A percentile compares a stretch with the other conserved stretches of the same genome.
phyloP scores from a whole-genome alignment of 768 basidiomycete genomes.

The Phaeotremella fagi region DNA sequence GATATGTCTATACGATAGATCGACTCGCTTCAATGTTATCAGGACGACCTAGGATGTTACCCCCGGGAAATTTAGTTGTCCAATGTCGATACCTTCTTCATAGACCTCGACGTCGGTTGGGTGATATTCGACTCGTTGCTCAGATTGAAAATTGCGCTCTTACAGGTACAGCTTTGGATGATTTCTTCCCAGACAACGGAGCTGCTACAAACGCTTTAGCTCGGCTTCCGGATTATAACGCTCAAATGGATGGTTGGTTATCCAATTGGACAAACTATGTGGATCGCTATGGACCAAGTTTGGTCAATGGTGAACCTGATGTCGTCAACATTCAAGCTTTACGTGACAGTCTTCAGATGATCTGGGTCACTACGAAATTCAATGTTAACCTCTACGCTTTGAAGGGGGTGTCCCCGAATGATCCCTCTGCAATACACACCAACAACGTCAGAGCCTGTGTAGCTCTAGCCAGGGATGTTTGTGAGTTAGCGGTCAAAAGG shows the following conservation, averaged over 20 bases:
- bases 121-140: not conserved
- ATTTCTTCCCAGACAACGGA: not conserved
- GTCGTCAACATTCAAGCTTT: not conserved
- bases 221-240: not conserved
- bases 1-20: not conserved
- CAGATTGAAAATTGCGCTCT: not conserved
- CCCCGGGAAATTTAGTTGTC: not conserved
- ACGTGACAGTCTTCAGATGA: not conserved
- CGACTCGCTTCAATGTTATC: not conserved
- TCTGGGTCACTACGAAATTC: not conserved
- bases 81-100: not conserved
- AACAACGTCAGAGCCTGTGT: not conserved
- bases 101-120: not conserved
- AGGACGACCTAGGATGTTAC: not conserved
- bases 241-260: not conserved
- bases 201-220: not conserved
- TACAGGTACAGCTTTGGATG: not conserved
- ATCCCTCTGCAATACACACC: not conserved
- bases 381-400: not conserved
- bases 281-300: not conserved
- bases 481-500: not conserved
- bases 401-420: not conserved
- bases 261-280: not conserved
- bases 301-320: not conserved
- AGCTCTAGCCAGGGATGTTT: not conserved